Evolutionary conservation across 495 filamentous ascomycete genomes (phyloP), one percentile per base, ranked within the genome.

Genomic region (Rhypophila decipiens): DNA sequence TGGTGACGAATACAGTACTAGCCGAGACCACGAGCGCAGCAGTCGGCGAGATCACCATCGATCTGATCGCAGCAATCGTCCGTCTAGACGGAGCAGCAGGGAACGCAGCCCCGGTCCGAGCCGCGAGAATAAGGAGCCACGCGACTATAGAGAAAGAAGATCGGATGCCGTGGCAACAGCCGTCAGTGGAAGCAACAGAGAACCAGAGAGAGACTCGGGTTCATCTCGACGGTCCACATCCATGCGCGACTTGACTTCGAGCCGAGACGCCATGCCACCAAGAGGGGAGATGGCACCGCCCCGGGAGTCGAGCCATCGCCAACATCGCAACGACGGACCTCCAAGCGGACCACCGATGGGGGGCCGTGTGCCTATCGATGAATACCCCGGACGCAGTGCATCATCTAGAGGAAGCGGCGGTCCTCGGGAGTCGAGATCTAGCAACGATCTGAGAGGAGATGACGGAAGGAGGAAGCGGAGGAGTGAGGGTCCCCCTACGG

Each of bases 41-140:
- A 62, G 72, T 22, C 65, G 71, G 22, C 68, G 72, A 5, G 68
- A 73, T 15, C 63, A 66, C 36, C 46, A 53, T 39, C 65, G 70
- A 9, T 57, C 60, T 3, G 71, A 74, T 5, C 61, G 72, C 29
- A 59, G 69, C 37, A 53, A 60, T 15, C 60, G 71, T 15, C 41
- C 57, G 10, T 71, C 70, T 3, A 61, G 69, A 9, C 62, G 71
- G 19, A 72, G 46, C 47, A 76, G 70, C 47, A 63, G 67, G 17
- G 69, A 73, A 41, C 66, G 68, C 15, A 71, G 60, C 42, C 23
- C 53, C 5, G 63, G 68, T 5, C 58, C 62, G 42, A 67, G 69
- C 1, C 59, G 65, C 31, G 66, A 70, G 12, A 29, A 33, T 10
- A 73, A 73, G 46, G 67, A 73, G 1, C 53, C 61, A 24, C 60